These are phyloP conservation scores for Cucumis melo DNA, from an alignment of 306 rosid species.

Conservation along the genomic window DNA sequence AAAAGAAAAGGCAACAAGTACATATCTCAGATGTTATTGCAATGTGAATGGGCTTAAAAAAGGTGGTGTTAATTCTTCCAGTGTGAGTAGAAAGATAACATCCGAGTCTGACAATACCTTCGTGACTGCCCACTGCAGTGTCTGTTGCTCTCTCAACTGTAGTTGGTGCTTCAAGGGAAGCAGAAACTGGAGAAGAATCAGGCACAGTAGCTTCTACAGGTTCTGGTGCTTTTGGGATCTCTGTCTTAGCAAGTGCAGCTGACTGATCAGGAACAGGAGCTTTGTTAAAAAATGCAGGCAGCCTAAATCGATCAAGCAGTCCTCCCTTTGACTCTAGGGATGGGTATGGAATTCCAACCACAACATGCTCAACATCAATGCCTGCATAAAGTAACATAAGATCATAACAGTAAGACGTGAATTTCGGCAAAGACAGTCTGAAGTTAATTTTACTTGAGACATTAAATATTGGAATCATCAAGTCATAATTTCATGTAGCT, in stretches of 20 bases:
- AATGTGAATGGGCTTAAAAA: not conserved
- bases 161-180: not conserved
- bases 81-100: not conserved
- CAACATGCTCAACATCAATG: not conserved
- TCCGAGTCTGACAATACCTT: not conserved
- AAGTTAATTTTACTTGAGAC: not conserved
- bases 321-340: conserved; percentile 1
- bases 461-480: not conserved
- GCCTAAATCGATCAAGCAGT: not conserved
- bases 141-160: not conserved
- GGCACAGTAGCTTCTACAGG: not conserved
- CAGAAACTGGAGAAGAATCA: not conserved
- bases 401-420: not conserved
- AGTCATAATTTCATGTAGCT: not conserved
- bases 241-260: conserved; percentile 6
- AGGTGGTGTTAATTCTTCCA: not conserved
- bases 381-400: not conserved
- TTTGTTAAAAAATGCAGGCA: not conserved
- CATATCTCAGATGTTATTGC: not conserved
- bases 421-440: not conserved
- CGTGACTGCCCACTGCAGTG: not conserved
- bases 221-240: not conserved
- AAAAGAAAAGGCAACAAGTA: not conserved
- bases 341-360: conserved; percentile 5
- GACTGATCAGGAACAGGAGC: conserved; percentile 5